These are phyloP conservation scores for Eucalyptus grandis DNA, from an alignment of 345 rosid species.

Conservation along the genomic window DNA sequence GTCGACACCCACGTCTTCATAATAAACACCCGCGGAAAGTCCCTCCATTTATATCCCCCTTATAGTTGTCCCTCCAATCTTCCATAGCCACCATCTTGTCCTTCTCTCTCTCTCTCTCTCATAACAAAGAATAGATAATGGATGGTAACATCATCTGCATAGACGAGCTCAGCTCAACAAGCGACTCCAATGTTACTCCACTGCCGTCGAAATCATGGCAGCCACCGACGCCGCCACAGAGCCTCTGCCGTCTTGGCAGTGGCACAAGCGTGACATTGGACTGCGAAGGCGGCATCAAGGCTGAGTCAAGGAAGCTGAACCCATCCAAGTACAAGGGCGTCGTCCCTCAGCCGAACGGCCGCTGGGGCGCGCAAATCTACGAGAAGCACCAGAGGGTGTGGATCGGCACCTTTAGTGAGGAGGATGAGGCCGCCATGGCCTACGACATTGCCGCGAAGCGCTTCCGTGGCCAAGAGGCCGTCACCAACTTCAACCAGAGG, in stretches of 20 bases:
- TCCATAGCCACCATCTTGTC: neutral
- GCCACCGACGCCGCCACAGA: neutral
- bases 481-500: conserved; percentile 50
- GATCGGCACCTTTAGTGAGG: conserved; percentile 84
- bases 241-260: conserved; percentile 30
- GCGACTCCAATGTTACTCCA: neutral
- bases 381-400: conserved; percentile 97
- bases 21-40: neutral
- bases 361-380: conserved; percentile 97
- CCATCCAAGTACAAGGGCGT: conserved; percentile 90
- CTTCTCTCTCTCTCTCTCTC: neutral
- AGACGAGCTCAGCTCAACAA: neutral
- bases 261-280: conserved; percentile 53
- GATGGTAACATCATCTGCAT: neutral
- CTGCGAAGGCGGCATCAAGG: conserved; percentile 42
- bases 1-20: neutral
- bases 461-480: conserved; percentile 80
- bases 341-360: conserved; percentile 92
- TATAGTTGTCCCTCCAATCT: neutral
- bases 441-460: conserved; percentile 74
- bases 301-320: conserved; percentile 76
- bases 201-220: neutral
- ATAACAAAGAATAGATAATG: neutral
- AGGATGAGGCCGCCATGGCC: conserved; percentile 75
- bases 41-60: neutral